phyloP scores from a whole-genome alignment of 495 filamentous ascomycete genomes.

The Hypoxylon crocopeplum region DNA sequence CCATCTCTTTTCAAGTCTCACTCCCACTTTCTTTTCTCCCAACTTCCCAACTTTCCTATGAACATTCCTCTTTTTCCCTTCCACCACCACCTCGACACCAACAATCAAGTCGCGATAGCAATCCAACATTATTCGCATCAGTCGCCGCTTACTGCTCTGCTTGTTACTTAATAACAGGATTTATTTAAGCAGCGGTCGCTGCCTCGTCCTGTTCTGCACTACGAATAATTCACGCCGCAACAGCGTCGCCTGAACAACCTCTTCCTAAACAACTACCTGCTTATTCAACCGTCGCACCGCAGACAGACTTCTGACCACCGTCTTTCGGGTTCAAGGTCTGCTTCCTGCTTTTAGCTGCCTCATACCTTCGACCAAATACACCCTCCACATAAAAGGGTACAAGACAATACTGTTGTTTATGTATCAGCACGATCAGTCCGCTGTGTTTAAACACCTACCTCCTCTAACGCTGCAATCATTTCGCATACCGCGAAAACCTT shows the following conservation, averaged over 20 bases:
- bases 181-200: slow-evolving; percentile 13
- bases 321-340: slow-evolving; percentile 16
- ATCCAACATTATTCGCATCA: slow-evolving; percentile 1
- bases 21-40: slow-evolving; percentile 12
- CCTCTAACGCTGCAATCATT: slow-evolving; percentile 93
- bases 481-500: slow-evolving; percentile 88
- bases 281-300: neutral
- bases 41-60: slow-evolving; percentile 15
- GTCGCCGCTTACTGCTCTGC: slow-evolving; percentile 5
- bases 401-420: slow-evolving; percentile 60
- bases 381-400: slow-evolving; percentile 49
- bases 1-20: slow-evolving; percentile 22
- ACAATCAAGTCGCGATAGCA: slow-evolving; percentile 1
- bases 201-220: neutral
- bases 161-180: slow-evolving; percentile 22
- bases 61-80: slow-evolving; percentile 11
- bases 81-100: slow-evolving; percentile 5
- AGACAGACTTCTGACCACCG: neutral
- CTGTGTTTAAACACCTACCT: slow-evolving; percentile 75
- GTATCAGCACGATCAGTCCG: slow-evolving; percentile 63
- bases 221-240: neutral
- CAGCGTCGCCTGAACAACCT: neutral
- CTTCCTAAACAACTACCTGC: neutral
- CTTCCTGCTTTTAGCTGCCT: slow-evolving; percentile 14
- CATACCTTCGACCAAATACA: slow-evolving; percentile 26